Conservation (phyloP, 2,329 filamentous ascomycete species). For the Coleophoma crateriformis region DNA sequence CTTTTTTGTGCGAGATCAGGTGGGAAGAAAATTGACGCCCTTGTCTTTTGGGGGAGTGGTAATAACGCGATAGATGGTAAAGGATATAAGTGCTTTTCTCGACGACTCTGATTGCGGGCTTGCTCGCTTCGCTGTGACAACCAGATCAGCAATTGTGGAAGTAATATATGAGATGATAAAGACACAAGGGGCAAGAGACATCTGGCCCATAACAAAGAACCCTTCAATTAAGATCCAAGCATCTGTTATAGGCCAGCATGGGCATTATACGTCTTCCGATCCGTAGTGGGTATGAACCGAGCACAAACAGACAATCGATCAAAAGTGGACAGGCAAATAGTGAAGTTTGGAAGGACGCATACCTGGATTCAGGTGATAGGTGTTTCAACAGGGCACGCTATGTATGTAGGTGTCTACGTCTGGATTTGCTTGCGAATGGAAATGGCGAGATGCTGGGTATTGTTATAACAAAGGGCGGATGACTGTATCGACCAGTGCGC, state of each 20-base stretch:
- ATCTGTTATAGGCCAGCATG: constrained; percentile 10
- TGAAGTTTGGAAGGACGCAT: constrained; percentile 4
- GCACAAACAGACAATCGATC: background rate
- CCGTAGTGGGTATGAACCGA: background rate
- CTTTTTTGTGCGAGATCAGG: background rate
- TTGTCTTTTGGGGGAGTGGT: background rate
- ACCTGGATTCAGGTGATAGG: constrained; percentile 4
- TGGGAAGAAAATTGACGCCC: background rate
- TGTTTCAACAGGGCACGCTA: constrained; percentile 11
- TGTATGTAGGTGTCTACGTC: constrained; percentile 3
- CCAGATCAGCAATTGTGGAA: background rate
- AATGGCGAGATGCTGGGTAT: background rate
- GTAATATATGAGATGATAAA: constrained; percentile 5
- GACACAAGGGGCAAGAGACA: constrained; percentile 4
- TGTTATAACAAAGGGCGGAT: constrained; percentile 1
- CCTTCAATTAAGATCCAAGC: constrained; percentile 2
- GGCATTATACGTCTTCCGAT: constrained; percentile 4
- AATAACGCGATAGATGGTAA: background rate
- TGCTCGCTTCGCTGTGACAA: too few species aligned
- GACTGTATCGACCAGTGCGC: constrained; percentile 1
- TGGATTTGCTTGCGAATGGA: constrained; percentile 2
- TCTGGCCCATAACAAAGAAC: background rate
- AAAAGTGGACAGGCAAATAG: background rate
- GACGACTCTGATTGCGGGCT: background rate
- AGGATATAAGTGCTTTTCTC: background rate